phyloP scores from a whole-genome alignment of 306 rosid species.

The Inga laurina region DNA sequence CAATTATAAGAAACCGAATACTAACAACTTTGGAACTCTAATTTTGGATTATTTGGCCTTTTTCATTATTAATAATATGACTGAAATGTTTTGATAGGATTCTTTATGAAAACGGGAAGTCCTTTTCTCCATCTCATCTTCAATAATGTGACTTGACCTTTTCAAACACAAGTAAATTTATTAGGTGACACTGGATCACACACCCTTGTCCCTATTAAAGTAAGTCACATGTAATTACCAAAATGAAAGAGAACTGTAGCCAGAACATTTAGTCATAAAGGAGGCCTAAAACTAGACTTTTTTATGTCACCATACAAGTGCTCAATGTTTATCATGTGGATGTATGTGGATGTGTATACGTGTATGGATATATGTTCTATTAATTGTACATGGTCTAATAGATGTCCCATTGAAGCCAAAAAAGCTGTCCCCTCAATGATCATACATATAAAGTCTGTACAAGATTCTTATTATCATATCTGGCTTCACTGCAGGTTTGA shows the following conservation, averaged over 20 bases:
- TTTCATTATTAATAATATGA: neutral
- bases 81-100: neutral
- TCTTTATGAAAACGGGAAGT: neutral
- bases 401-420: neutral
- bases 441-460: neutral
- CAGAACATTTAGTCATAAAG: neutral
- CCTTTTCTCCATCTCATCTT: neutral
- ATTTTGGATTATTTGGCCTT: neutral
- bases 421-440: neutral
- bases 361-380: neutral
- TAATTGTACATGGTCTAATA: neutral
- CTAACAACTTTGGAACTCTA: neutral
- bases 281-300: neutral
- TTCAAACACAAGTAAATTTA: neutral
- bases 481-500: constrained; percentile 36
- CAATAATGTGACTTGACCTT: neutral
- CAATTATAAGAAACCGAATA: neutral
- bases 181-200: neutral
- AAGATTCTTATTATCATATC: constrained; percentile 27
- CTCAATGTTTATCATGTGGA: neutral
- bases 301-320: neutral
- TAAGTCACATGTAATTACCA: neutral
- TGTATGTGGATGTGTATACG: neutral
- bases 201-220: neutral
- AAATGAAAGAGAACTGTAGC: constrained; percentile 5